Conservation (phyloP, 176 grass and related monocot species). For the Phoenix roebelenii region DNA sequence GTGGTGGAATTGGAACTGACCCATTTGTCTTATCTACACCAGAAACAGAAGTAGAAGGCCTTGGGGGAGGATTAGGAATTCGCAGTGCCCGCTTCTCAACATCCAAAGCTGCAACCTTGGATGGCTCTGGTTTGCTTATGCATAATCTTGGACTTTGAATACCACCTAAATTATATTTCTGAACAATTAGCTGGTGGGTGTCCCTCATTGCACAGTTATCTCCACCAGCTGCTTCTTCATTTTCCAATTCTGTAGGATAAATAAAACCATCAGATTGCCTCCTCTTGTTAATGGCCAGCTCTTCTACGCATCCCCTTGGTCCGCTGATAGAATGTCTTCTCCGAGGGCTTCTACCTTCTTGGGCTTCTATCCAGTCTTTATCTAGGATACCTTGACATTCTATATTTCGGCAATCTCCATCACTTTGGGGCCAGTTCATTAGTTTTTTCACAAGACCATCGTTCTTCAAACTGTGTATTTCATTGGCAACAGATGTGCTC, state of each 20-base stretch:
- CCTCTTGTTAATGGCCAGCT: conserved; percentile 49
- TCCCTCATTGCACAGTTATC: not conserved
- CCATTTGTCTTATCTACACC: conserved; percentile 1
- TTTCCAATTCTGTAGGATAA: conserved; percentile 35
- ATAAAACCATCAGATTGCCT: conserved; percentile 97
- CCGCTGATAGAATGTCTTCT: conserved; percentile 86
- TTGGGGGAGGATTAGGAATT: conserved; percentile 91
- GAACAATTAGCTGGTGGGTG: conserved; percentile 30
- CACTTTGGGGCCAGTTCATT: conserved; percentile 55
- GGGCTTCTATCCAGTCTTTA: conserved; percentile 69
- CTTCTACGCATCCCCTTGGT: conserved; percentile 48
- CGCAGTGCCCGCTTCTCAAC: conserved; percentile 74
- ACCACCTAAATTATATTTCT: conserved; percentile 45
- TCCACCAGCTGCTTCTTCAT: conserved; percentile 35
- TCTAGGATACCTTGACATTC: conserved; percentile 51
- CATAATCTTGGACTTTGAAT: conserved; percentile 66
- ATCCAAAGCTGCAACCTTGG: conserved; percentile 45
- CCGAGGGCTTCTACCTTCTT: conserved; percentile 43
- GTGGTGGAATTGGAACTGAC: conserved; percentile 4
- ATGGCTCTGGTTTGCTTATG: conserved; percentile 54
- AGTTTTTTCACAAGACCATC: conserved; percentile 45
- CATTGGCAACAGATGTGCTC: conserved; percentile 9
- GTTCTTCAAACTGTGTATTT: conserved; percentile 5
- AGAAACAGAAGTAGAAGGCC: conserved; percentile 55
- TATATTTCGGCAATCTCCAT: conserved; percentile 31